Percentiles rank a stretch among this genome's conserved stretches.
Evolutionary conservation across 768 basidiomycete genomes (phyloP).

Genomic region (Lentinula sp.): DNA sequence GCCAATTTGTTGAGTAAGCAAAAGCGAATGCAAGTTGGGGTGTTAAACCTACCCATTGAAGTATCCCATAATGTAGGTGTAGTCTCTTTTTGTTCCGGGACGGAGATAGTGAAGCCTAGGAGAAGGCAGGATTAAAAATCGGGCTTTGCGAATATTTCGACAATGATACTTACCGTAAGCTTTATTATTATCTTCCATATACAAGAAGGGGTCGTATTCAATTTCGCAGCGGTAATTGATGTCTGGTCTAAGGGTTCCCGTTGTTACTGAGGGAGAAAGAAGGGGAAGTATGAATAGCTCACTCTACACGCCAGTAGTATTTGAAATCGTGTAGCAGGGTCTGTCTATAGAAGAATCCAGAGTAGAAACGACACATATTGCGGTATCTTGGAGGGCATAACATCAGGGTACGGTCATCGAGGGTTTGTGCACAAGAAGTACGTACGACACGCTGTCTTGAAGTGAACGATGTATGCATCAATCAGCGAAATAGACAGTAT

Average conservation of each 20-base stretch:
- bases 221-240: slow-evolving; percentile 53
- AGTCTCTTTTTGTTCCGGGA: slow-evolving; percentile 55
- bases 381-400: not conserved
- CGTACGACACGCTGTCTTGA: not conserved
- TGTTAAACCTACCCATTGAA: slow-evolving; percentile 30
- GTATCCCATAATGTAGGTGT: slow-evolving; percentile 57
- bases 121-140: not conserved
- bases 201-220: slow-evolving; percentile 67
- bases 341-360: slow-evolving; percentile 46
- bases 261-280: not conserved
- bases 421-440: not conserved
- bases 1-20: not conserved
- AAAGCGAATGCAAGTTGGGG: not conserved
- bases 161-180: slow-evolving; percentile 28
- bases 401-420: not conserved
- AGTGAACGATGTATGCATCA: not conserved
- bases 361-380: slow-evolving; percentile 3
- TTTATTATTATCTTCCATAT: slow-evolving; percentile 66
- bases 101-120: slow-evolving; percentile 50
- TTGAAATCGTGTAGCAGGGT: slow-evolving; percentile 43
- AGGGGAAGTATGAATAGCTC: slow-evolving; percentile 9
- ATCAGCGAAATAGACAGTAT: not conserved
- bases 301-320: slow-evolving; percentile 62
- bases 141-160: not conserved
- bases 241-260: slow-evolving; percentile 32